Percentiles rank a stretch among this genome's conserved stretches.
Conservation (phyloP, 805 yeast genomes). For the Metschnikowia corniflorae region DNA sequence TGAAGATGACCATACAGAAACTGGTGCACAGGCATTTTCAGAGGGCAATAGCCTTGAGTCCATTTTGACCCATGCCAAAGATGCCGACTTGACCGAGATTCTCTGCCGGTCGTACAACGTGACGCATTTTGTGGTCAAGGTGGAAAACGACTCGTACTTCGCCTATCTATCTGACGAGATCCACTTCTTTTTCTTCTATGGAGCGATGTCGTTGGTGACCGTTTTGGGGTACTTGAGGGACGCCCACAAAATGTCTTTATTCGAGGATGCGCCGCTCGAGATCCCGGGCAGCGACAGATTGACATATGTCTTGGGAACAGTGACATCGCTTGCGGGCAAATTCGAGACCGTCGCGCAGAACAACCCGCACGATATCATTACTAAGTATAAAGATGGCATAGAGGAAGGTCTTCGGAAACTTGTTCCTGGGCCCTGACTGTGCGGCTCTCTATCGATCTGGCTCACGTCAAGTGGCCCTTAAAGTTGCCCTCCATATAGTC, state of each 20-base stretch:
- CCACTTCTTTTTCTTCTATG: slow-evolving; percentile 49
- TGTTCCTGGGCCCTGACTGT: slow-evolving; percentile 9
- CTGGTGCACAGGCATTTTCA: slow-evolving; percentile 5
- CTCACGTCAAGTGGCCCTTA: slow-evolving; percentile 37
- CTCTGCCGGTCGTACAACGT: slow-evolving; percentile 41
- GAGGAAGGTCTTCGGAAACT: slow-evolving; percentile 7
- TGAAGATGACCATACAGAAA: background rate
- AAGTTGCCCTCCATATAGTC: slow-evolving; percentile 54
- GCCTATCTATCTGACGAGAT: slow-evolving; percentile 70
- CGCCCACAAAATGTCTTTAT: slow-evolving; percentile 8
- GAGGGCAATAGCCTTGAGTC: slow-evolving; percentile 22
- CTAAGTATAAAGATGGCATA: slow-evolving; percentile 27
- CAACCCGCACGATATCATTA: slow-evolving; percentile 28
- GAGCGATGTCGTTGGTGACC: slow-evolving; percentile 36
- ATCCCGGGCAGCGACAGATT: background rate
- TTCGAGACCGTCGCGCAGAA: slow-evolving; percentile 27
- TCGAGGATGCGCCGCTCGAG: slow-evolving; percentile 1
- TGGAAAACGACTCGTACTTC: slow-evolving; percentile 54
- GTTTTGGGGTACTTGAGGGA: slow-evolving; percentile 15
- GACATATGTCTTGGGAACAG: slow-evolving; percentile 11
- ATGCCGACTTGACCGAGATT: slow-evolving; percentile 30
- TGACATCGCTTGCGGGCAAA: slow-evolving; percentile 25
- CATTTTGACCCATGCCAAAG: slow-evolving; percentile 25
- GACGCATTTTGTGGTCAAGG: slow-evolving; percentile 37
- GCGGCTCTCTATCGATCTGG: too few relatives aligned